These are phyloP conservation scores for Plasmopara halstedii DNA, from an alignment of 352 stramenopile species.

Conservation along the genomic window DNA sequence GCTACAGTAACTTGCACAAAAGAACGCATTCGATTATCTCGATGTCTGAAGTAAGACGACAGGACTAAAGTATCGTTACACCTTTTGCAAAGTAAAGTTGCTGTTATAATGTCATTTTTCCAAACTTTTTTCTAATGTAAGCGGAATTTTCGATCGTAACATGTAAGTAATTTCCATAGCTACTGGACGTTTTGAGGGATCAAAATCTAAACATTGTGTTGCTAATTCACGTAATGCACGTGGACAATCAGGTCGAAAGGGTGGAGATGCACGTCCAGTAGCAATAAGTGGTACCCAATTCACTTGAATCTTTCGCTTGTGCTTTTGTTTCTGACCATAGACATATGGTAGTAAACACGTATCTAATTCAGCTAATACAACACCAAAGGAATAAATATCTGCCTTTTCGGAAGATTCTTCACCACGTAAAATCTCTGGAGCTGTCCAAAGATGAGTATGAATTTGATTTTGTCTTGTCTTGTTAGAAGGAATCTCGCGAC, in stretches of 20 bases:
- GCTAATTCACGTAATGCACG: constrained; percentile 30
- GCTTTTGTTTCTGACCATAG: constrained; percentile 32
- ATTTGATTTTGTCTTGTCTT: constrained; percentile 38
- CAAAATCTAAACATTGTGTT: constrained; percentile 25
- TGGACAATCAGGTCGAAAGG: constrained; percentile 34
- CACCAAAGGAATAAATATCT: constrained; percentile 62
- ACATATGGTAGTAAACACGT: constrained; percentile 44
- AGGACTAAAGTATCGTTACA: too few species aligned
- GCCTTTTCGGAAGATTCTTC: constrained; percentile 52
- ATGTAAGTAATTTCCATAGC: constrained; percentile 43
- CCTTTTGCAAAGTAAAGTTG: neutral
- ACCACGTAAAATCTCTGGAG: constrained; percentile 43
- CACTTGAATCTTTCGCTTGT: constrained; percentile 32
- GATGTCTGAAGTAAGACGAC: too few species aligned
- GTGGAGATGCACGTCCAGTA: constrained; percentile 21
- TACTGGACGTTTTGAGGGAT: constrained; percentile 30
- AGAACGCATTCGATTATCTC: too few species aligned
- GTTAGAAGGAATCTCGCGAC: constrained; percentile 26
- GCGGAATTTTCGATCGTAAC: constrained; percentile 35
- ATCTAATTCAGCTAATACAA: constrained; percentile 63
- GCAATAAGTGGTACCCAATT: constrained; percentile 26
- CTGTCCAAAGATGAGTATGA: constrained; percentile 38
- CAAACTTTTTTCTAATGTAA: constrained; percentile 15
- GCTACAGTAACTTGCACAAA: too few species aligned
- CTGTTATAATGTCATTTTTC: neutral